A percentile compares a stretch with the other conserved stretches of the same genome.
Conservation (phyloP, 345 rosid genomes). For the Lenwebbia sp. region DNA sequence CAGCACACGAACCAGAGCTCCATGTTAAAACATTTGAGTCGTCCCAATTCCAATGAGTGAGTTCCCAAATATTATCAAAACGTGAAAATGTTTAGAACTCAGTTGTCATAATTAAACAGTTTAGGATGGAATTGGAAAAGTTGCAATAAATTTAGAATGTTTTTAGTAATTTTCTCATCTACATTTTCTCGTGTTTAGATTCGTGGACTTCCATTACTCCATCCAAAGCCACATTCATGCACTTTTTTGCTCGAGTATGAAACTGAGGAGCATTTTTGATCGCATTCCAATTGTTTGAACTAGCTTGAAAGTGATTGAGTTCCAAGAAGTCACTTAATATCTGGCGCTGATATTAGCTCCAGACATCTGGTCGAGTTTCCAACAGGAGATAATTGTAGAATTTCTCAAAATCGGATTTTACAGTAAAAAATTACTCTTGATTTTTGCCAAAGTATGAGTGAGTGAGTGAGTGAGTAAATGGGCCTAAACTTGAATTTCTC, state of each 20-base stretch:
- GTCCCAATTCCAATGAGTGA: neutral
- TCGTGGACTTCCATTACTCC: neutral
- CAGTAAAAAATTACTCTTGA: too few relatives aligned
- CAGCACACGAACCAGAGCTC: neutral
- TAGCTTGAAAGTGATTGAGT: neutral
- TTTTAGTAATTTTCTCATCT: too few relatives aligned
- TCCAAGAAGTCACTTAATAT: neutral
- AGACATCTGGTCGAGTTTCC: neutral
- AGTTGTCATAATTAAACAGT: too few relatives aligned
- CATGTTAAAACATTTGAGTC: neutral
- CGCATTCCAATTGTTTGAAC: neutral
- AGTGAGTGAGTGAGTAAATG: neutral
- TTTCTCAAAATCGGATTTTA: too few relatives aligned
- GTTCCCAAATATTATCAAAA: neutral
- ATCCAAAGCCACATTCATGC: neutral
- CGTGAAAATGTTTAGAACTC: too few relatives aligned
- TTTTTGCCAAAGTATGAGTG: neutral
- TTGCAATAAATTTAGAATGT: too few relatives aligned
- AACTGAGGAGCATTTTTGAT: neutral
- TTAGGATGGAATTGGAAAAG: too few relatives aligned
- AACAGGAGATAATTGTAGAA: neutral
- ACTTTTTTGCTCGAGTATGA: neutral
- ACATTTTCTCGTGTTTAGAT: neutral
- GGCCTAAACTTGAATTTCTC: neutral
- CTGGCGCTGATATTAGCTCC: neutral